phyloP scores from a whole-genome alignment of 306 rosid species.

The Lathyrus sativus region DNA sequence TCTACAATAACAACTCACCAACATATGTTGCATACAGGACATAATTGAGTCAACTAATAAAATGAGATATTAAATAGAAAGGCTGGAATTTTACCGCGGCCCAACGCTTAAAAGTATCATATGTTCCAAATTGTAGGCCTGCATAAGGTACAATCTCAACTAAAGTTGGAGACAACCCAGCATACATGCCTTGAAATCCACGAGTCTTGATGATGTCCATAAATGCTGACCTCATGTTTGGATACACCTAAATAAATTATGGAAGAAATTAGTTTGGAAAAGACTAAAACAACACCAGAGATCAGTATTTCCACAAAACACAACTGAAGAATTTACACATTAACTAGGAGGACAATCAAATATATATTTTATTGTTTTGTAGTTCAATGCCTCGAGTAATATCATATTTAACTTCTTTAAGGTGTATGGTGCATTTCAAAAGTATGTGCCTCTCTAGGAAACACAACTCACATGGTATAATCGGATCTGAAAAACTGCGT shows the following conservation, averaged over 20 bases:
- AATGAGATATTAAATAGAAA: slow-evolving; percentile 8
- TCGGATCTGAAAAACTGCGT: background rate
- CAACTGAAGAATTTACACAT: slow-evolving; percentile 8
- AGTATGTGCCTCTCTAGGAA: background rate
- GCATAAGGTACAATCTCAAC: slow-evolving; percentile 98
- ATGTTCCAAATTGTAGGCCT: slow-evolving; percentile 92
- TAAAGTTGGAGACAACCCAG: slow-evolving; percentile 90
- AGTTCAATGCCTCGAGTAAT: slow-evolving; percentile 10
- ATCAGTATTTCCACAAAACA: slow-evolving; percentile 21
- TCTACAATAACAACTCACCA: slow-evolving; percentile 9
- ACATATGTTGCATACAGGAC: slow-evolving; percentile 17
- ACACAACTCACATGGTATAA: background rate
- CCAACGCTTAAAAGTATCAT: slow-evolving; percentile 95
- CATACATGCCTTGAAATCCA: slow-evolving; percentile 78
- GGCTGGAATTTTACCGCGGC: slow-evolving; percentile 57
- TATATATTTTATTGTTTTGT: background rate
- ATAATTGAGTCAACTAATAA: slow-evolving; percentile 12
- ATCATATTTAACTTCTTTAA: slow-evolving; percentile 2
- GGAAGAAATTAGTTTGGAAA: slow-evolving; percentile 24
- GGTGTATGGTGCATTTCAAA: background rate
- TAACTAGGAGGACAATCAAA: background rate
- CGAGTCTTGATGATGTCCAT: slow-evolving; percentile 63
- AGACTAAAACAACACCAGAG: slow-evolving; percentile 6
- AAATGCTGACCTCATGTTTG: slow-evolving; percentile 89
- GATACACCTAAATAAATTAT: slow-evolving; percentile 67